Conservation (phyloP, 2,329 filamentous ascomycete species). For the Cercospora nicotianae region DNA sequence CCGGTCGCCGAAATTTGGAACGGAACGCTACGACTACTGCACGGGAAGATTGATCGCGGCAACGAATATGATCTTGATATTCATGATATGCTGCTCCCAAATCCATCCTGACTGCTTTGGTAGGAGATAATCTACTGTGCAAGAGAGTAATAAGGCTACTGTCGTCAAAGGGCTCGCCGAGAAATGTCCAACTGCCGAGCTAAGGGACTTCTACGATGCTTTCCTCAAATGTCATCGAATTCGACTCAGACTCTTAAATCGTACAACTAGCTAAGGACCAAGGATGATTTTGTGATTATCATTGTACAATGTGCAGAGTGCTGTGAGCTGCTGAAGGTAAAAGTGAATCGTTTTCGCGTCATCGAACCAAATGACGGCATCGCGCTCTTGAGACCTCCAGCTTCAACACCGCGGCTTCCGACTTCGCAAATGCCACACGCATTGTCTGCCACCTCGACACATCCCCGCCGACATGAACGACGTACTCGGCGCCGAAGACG, state of each 20-base stretch:
- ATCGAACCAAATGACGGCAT: neutral
- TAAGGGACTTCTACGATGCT: neutral
- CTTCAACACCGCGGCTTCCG: neutral
- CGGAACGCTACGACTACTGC: neutral
- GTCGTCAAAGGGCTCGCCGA: neutral
- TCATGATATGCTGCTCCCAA: too few relatives aligned
- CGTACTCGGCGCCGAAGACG: slow-evolving; percentile 5
- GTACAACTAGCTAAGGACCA: neutral
- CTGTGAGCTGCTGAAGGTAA: neutral
- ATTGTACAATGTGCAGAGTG: neutral
- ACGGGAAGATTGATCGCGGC: neutral
- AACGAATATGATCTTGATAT: neutral
- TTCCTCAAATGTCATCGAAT: neutral
- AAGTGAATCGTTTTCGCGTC: neutral
- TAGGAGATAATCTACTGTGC: neutral
- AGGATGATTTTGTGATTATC: neutral
- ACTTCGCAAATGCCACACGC: neutral
- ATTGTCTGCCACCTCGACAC: neutral
- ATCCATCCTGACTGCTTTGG: neutral
- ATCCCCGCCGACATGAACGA: neutral
- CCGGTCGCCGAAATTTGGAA: neutral
- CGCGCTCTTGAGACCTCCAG: neutral
- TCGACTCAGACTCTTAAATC: neutral
- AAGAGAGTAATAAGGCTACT: neutral
- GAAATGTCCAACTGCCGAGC: neutral